phyloP scores from a whole-genome alignment of 768 basidiomycete genomes.

The Crucibulum laeve region DNA sequence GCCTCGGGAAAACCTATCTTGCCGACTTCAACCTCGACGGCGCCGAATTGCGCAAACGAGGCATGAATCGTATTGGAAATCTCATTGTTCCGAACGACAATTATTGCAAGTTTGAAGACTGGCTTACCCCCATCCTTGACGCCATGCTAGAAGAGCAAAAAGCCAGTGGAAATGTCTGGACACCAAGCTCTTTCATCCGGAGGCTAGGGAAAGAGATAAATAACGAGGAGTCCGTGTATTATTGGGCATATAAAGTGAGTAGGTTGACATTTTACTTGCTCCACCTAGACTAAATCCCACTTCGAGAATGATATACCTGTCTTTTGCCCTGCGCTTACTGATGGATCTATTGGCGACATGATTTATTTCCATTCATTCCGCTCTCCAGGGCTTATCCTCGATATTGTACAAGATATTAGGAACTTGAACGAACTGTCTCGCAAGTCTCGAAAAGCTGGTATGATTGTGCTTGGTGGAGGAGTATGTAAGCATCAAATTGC shows the following conservation, averaged over 20 bases:
- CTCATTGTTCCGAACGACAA: constrained; percentile 96
- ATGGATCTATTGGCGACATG: constrained; percentile 98
- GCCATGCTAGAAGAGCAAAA: constrained; percentile 88
- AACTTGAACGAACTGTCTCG: constrained; percentile 86
- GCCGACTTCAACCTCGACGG: constrained; percentile 93
- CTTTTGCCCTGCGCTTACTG: constrained; percentile 97
- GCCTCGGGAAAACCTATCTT: constrained; percentile 93
- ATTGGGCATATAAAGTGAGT: constrained; percentile 98
- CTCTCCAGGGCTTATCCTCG: constrained; percentile 77
- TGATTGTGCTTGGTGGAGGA: constrained; percentile 97
- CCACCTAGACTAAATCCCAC: constrained; percentile 6
- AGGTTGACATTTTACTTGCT: constrained; percentile 13
- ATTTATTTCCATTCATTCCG: constrained; percentile 98
- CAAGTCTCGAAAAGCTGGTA: constrained; percentile 88
- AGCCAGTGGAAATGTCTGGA: constrained; percentile 67
- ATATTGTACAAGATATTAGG: constrained; percentile 94
- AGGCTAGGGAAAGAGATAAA: constrained; percentile 96
- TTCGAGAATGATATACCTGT: constrained; percentile 96
- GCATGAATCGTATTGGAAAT: constrained; percentile 98
- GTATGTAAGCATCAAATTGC: constrained; percentile 99
- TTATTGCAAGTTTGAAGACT: constrained; percentile 99
- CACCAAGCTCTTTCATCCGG: constrained; percentile 90
- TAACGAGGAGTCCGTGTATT: constrained; percentile 96
- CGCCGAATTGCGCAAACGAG: constrained; percentile 76
- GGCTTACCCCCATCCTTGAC: constrained; percentile 94